phyloP scores from a whole-genome alignment of 768 basidiomycete species.

The Asterophora lycoperdoides region DNA sequence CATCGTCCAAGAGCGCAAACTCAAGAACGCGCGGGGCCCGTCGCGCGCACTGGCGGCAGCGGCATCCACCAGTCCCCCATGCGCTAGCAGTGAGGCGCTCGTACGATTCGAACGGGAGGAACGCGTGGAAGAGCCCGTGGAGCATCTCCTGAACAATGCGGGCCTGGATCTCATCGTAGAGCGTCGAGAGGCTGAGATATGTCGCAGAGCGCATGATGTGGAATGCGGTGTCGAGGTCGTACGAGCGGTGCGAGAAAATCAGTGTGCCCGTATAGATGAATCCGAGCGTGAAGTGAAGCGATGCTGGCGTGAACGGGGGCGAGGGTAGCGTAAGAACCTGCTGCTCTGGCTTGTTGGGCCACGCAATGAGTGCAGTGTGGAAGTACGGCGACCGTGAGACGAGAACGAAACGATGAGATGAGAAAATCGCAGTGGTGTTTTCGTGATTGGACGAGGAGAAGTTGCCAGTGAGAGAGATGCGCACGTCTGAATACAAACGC shows the following conservation, averaged over 20 bases:
- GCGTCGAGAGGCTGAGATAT: slow-evolving; percentile 71
- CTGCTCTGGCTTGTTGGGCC: slow-evolving; percentile 44
- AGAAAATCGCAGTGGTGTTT: slow-evolving; percentile 77
- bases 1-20: slow-evolving; percentile 74
- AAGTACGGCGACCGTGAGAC: slow-evolving; percentile 90
- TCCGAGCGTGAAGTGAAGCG: slow-evolving; percentile 89
- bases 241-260: slow-evolving; percentile 86
- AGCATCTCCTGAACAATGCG: slow-evolving; percentile 85
- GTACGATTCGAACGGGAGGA: slow-evolving; percentile 74
- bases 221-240: slow-evolving; percentile 90
- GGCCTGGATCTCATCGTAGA: slow-evolving; percentile 77
- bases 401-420: slow-evolving; percentile 90
- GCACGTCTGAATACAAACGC: slow-evolving; percentile 88
- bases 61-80: slow-evolving; percentile 83
- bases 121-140: slow-evolving; percentile 86
- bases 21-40: slow-evolving; percentile 80
- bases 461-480: slow-evolving; percentile 70
- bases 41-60: slow-evolving; percentile 78
- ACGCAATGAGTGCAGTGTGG: slow-evolving; percentile 69
- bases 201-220: slow-evolving; percentile 79
- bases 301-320: slow-evolving; percentile 92
- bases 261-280: slow-evolving; percentile 96
- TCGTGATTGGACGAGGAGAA: slow-evolving; percentile 63
- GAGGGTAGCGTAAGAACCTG: slow-evolving; percentile 72
- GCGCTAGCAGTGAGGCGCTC: slow-evolving; percentile 67